Conservation (phyloP, 768 basidiomycete species). For the Candolleomyces efflorescens region DNA sequence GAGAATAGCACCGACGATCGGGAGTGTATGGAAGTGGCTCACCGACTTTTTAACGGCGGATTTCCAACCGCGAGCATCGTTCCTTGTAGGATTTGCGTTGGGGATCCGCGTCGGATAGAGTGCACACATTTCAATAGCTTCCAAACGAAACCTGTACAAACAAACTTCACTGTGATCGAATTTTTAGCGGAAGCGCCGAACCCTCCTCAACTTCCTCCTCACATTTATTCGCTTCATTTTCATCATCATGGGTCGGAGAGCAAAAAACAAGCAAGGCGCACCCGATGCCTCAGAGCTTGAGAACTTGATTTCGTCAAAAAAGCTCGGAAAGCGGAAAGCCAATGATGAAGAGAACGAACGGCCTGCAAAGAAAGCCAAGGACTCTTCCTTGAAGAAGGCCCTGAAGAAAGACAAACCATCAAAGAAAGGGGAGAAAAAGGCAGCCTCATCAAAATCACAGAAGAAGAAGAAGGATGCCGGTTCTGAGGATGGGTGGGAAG, state of each 20-base stretch:
- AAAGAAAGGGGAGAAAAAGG: conserved; percentile 1
- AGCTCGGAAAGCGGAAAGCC: conserved; percentile 73
- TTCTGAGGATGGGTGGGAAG: conserved; percentile 56
- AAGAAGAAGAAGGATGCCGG: conserved; percentile 22
- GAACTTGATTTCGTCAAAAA: conserved; percentile 43
- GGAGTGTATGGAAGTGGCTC: conserved; percentile 61
- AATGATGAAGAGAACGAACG: conserved; percentile 27
- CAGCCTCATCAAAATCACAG: not conserved
- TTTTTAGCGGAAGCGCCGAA: not conserved
- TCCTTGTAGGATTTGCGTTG: conserved; percentile 76
- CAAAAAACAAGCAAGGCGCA: conserved; percentile 78
- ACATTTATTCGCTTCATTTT: not conserved
- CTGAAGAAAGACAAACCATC: conserved; percentile 16
- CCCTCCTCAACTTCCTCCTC: not conserved
- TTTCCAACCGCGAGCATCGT: conserved; percentile 88
- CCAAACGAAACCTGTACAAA: not conserved
- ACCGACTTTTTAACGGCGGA: conserved; percentile 86
- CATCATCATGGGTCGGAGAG: conserved; percentile 69
- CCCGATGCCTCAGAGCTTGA: conserved; percentile 55
- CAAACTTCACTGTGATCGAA: not conserved
- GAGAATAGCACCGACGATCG: conserved; percentile 58
- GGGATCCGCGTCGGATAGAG: conserved; percentile 77
- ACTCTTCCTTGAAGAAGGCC: conserved; percentile 32
- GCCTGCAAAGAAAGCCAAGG: conserved; percentile 47
- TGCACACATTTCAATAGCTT: not conserved